Conservation (phyloP, 1,284 basidiomycete genomes). For the Leccinum angustisporum region DNA sequence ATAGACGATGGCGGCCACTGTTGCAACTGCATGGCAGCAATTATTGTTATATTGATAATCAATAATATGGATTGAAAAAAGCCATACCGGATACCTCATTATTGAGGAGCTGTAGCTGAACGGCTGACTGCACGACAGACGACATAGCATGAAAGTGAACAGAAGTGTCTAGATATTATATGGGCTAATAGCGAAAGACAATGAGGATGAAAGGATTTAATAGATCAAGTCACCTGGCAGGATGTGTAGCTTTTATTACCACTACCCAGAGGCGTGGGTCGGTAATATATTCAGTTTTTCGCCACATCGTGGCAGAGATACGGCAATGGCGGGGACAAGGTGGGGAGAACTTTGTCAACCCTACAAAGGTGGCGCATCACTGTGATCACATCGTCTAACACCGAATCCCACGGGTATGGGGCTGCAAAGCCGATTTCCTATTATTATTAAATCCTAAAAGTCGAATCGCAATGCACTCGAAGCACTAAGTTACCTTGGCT, state of each 20-base stretch:
- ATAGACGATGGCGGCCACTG: not conserved
- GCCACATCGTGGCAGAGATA: not conserved
- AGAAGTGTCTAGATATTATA: not conserved
- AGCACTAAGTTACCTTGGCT: too few species aligned
- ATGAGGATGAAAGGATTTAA: not conserved
- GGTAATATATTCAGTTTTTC: not conserved
- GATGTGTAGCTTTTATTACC: not conserved
- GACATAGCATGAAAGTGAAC: not conserved
- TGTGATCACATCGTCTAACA: too few species aligned
- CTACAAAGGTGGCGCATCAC: too few species aligned
- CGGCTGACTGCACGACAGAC: not conserved
- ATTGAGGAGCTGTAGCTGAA: not conserved
- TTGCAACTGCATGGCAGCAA: not conserved
- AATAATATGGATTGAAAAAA: not conserved
- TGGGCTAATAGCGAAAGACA: not conserved
- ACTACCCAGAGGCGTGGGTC: not conserved
- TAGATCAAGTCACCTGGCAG: not conserved
- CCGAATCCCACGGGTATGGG: too few species aligned
- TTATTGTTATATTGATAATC: not conserved
- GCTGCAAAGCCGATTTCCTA: too few species aligned
- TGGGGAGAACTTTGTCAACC: too few species aligned
- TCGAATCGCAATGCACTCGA: too few species aligned
- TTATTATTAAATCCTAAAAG: too few species aligned
- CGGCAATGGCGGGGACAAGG: too few species aligned
- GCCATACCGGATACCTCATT: not conserved